Evolutionary conservation across 805 yeast genomes (phyloP).

Genomic region (Saccharomycopsis olivae): DNA sequence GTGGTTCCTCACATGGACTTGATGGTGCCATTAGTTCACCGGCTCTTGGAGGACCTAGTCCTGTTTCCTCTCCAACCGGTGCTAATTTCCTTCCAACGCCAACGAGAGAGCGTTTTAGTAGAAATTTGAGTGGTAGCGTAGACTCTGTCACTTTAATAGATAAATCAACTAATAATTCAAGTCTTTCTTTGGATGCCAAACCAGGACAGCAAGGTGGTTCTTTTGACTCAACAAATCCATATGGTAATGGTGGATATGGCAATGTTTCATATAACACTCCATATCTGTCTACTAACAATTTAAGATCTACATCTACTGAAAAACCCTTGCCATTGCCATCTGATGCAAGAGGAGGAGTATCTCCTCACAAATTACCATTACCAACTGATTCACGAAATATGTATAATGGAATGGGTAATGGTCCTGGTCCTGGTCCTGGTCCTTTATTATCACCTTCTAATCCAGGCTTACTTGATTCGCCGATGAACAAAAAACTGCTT

Average conservation of each 20-base stretch:
- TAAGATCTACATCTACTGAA: not conserved
- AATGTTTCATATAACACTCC: not conserved
- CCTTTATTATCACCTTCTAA: not conserved
- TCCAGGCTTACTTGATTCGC: not conserved
- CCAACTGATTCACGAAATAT: not conserved
- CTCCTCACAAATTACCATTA: no score
- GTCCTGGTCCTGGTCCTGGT: constrained; percentile 18
- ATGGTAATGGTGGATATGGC: not conserved
- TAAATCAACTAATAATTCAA: constrained; percentile 1
- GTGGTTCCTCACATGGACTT: constrained; percentile 59
- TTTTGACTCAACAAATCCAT: not conserved
- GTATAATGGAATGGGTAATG: no score
- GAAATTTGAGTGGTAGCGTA: constrained; percentile 15
- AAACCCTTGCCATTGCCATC: not conserved
- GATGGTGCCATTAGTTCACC: constrained; percentile 50
- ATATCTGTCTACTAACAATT: not conserved
- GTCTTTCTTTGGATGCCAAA: not conserved
- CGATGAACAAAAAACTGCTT: not conserved
- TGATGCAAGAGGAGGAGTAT: not conserved
- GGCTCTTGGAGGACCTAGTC: constrained; percentile 28
- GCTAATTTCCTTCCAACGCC: constrained; percentile 30
- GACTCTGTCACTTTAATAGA: constrained; percentile 6
- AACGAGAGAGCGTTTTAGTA: constrained; percentile 15
- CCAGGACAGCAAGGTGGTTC: not conserved
- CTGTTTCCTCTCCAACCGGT: constrained; percentile 25